Evolutionary conservation across 129 eudicot species (phyloP).

Genomic region (Cynara cardunculus): DNA sequence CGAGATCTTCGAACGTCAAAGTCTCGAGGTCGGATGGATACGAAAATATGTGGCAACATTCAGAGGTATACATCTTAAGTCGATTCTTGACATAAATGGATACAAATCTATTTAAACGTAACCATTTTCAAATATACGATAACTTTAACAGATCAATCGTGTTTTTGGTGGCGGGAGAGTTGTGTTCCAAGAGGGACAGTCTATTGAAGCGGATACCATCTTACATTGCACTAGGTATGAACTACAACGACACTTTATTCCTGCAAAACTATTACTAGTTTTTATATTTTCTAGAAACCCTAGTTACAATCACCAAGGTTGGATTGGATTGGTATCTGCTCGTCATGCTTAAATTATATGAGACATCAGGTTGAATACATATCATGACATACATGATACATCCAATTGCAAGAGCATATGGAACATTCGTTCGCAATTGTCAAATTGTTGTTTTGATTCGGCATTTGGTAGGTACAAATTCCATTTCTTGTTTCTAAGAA

Average conservation of each 20-base stretch:
- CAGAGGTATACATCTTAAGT: conserved; percentile 29
- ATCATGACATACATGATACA: too few relatives aligned
- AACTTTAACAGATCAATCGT: conserved; percentile 31
- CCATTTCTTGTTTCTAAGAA: conserved; percentile 46
- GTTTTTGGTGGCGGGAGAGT: conserved; percentile 52
- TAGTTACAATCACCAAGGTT: too few relatives aligned
- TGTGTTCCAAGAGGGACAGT: conserved; percentile 45
- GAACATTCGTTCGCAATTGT: not conserved
- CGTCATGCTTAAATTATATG: not conserved
- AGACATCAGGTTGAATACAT: not conserved
- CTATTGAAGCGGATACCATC: conserved; percentile 47
- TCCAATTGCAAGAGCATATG: not conserved
- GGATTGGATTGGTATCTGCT: not conserved
- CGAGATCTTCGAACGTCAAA: conserved; percentile 39
- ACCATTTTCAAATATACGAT: not conserved
- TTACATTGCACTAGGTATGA: conserved; percentile 72
- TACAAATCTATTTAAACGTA: not conserved
- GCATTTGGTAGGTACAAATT: conserved; percentile 36
- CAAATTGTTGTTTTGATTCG: conserved; percentile 4
- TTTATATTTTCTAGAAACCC: not conserved
- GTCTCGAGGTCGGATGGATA: conserved; percentile 25
- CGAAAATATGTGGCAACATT: conserved; percentile 57
- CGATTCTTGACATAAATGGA: not conserved
- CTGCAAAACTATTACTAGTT: not conserved
- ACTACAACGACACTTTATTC: not conserved